These are phyloP conservation scores for Mucor racemosus DNA, from an alignment of 371 early-diverging fungal genomes.

Conservation along the genomic window DNA sequence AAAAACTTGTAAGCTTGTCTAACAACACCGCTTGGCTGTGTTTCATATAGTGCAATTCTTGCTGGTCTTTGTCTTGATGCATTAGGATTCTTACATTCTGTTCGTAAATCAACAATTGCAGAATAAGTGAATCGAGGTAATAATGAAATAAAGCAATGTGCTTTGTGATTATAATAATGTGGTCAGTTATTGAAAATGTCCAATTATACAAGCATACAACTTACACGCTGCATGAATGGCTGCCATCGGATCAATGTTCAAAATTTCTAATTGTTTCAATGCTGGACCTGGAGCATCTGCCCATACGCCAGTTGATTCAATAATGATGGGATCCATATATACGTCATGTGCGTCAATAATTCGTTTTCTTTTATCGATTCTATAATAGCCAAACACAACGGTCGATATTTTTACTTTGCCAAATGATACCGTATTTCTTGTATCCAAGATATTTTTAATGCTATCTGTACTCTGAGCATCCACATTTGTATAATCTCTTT, in stretches of 20 bases:
- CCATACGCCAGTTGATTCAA: constrained; percentile 48
- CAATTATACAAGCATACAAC: not conserved
- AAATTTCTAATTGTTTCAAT: constrained; percentile 19
- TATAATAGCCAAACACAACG: constrained; percentile 62
- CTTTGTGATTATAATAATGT: constrained; percentile 12
- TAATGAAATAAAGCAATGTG: constrained; percentile 44
- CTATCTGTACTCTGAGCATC: constrained; percentile 43
- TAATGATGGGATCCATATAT: constrained; percentile 55
- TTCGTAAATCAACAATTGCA: constrained; percentile 32
- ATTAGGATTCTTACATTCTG: constrained; percentile 56
- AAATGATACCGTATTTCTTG: constrained; percentile 29
- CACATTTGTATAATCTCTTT: constrained; percentile 58
- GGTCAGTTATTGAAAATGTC: not conserved
- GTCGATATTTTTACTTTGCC: constrained; percentile 53
- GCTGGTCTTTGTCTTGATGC: constrained; percentile 45
- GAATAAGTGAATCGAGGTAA: constrained; percentile 38
- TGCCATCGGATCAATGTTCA: constrained; percentile 48
- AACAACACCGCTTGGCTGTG: constrained; percentile 41
- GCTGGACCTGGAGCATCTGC: constrained; percentile 38
- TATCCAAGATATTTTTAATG: constrained; percentile 19
- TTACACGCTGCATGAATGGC: constrained; percentile 54
- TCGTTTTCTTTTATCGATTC: constrained; percentile 46
- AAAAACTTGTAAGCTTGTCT: constrained; percentile 43
- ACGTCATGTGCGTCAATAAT: constrained; percentile 53
- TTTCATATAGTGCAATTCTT: constrained; percentile 48